A percentile compares a stretch with the other conserved stretches of the same genome.
Conservation (phyloP, 2,329 filamentous ascomycete genomes). For the Aureobasidium pullulans region DNA sequence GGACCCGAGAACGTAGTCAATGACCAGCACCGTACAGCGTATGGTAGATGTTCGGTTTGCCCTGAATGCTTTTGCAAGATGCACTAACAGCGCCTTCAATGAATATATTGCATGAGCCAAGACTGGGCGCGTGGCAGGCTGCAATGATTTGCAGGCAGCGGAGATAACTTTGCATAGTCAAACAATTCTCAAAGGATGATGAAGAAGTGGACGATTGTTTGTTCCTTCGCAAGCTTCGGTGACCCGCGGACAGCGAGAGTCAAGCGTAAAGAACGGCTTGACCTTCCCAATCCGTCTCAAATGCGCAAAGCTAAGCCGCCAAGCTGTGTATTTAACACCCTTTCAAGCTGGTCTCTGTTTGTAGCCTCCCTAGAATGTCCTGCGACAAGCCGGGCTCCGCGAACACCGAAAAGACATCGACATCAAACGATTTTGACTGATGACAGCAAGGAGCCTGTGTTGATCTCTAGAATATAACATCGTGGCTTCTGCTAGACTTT, state of each 20-base stretch:
- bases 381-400: neutral
- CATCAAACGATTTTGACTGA: neutral
- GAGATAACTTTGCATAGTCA: neutral
- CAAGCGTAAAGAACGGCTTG: neutral
- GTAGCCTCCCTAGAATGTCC: too few species aligned
- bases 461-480: neutral
- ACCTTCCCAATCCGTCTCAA: neutral
- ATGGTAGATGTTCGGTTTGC: neutral
- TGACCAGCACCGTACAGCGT: neutral
- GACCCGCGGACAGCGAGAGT: conserved; percentile 1
- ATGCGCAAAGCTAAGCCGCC: neutral
- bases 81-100: neutral
- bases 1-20: neutral
- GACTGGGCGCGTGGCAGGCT: neutral
- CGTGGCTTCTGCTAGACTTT: too few species aligned
- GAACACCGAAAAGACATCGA: neutral
- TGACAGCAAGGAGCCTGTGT: neutral
- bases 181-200: neutral
- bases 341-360: too few species aligned
- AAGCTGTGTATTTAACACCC: neutral
- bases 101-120: neutral
- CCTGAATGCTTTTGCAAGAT: neutral
- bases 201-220: neutral
- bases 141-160: neutral
- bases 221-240: neutral